Evolutionary conservation across 1,284 basidiomycete species (phyloP), one percentile per base, ranked within the genome.

Genomic region (Leccinum pallidistipes): DNA sequence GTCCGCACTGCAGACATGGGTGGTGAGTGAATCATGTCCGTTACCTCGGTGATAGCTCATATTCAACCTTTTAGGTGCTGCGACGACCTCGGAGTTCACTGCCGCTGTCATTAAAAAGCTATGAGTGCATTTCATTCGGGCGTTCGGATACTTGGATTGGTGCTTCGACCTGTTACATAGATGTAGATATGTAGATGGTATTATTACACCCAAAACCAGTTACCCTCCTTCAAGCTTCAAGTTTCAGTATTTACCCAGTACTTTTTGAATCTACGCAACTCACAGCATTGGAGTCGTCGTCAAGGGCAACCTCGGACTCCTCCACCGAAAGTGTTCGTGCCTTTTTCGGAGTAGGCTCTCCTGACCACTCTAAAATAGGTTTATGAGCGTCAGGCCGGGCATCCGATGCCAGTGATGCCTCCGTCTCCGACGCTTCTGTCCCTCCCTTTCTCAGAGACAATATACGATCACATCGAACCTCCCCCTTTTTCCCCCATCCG

Each of bases 1-100:
- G 87, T 97, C 76, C 87, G 91, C 75, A 99, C 97, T 32, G 91
- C 94, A 62, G 97, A 99, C 77, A 94, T 98, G 90, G 93, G 93
- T 66, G 96, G 95, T 90, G 77, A 78, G 88, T 83, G 14, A 58
- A 57, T 45, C 54, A n/a, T 34, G 34, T 49, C 51, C 32, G n/a
- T 24, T 47, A 49, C 31, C 29, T 56, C 29, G 21, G 49, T 32
- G 8, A 32, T 54, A 18, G 56, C 32, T 56, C 12, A n/a, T 38
- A 40, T 54, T 69, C 62, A 59, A 66, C 14, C 47, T 56, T 57
- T 54, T 64, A 93, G 92, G 94, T 64, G 87, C 88, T 68, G 84
- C 93, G 49, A 92, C 91, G 47, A 97, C 95, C 57, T 93, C 92
- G 54, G 94, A 97, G 70, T 95, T 97, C 80, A 98, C 95, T 52